These are phyloP conservation scores for Wakefieldia striispora DNA, from an alignment of 768 basidiomycete genomes.

Conservation along the genomic window DNA sequence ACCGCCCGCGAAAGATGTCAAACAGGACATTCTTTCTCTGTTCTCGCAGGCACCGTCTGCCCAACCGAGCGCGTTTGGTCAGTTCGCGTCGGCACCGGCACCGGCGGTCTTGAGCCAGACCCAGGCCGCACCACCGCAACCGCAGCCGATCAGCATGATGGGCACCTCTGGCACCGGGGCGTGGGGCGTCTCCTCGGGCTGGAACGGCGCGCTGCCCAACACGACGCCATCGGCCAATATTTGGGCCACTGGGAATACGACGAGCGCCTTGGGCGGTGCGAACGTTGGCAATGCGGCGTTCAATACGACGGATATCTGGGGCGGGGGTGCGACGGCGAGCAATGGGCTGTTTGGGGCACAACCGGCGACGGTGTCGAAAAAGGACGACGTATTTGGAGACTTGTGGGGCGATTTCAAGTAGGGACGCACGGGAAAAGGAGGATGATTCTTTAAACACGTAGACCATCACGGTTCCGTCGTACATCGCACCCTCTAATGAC, in stretches of 20 bases:
- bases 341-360: constrained; percentile 34
- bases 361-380: constrained; percentile 45
- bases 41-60: constrained; percentile 50
- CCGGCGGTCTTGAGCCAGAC: constrained; percentile 13
- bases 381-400: constrained; percentile 80
- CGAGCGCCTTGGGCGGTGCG: not conserved
- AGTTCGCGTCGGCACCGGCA: constrained; percentile 30
- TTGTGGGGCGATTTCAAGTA: constrained; percentile 85
- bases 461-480: too few species aligned
- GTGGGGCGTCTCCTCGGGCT: constrained; percentile 71
- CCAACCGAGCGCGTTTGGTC: constrained; percentile 35
- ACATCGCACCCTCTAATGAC: too few species aligned
- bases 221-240: constrained; percentile 29
- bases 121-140: constrained; percentile 25
- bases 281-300: constrained; percentile 14
- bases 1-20: constrained; percentile 64
- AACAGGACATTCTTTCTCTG: constrained; percentile 82
- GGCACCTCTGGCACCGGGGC: constrained; percentile 51
- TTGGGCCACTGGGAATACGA: constrained; percentile 32
- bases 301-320: constrained; percentile 61
- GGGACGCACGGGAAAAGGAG: not conserved
- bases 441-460: too few species aligned
- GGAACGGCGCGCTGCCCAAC: constrained; percentile 39
- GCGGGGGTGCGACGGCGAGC: constrained; percentile 35
- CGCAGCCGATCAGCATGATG: constrained; percentile 47